These are phyloP conservation scores for Russula compacta DNA, from an alignment of 768 basidiomycete genomes.

Conservation along the genomic window DNA sequence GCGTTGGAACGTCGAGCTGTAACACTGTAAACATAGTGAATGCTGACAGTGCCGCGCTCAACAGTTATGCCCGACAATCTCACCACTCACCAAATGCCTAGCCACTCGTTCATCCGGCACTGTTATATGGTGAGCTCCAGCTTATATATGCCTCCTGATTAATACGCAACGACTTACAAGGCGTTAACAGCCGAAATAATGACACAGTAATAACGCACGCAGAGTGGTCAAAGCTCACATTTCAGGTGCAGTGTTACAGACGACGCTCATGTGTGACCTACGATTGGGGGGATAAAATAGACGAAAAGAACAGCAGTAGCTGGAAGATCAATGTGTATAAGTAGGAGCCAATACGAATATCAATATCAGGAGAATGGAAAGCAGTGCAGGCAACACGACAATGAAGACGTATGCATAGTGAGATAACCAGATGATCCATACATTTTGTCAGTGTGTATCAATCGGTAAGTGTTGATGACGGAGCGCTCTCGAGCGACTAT, in stretches of 20 bases:
- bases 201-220: background rate
- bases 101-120: too few species aligned
- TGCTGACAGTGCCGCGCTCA: too few species aligned
- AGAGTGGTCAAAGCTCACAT: background rate
- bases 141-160: too few species aligned
- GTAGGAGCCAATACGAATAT: background rate
- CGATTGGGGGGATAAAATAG: background rate
- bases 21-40: too few species aligned
- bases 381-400: slow-evolving; percentile 32
- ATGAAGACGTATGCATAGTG: slow-evolving; percentile 37
- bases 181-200: too few species aligned
- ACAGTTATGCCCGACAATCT: too few species aligned
- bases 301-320: background rate
- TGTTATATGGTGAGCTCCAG: too few species aligned
- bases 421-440: background rate
- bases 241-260: background rate
- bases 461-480: background rate
- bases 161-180: too few species aligned
- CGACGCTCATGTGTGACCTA: background rate
- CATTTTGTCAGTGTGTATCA: background rate
- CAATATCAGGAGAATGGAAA: background rate
- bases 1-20: too few species aligned
- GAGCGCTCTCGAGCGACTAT: background rate
- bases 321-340: background rate
- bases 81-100: too few species aligned